These are phyloP conservation scores for Tranzscheliella williamsii DNA, from an alignment of 1,284 basidiomycete genomes.

Conservation along the genomic window DNA sequence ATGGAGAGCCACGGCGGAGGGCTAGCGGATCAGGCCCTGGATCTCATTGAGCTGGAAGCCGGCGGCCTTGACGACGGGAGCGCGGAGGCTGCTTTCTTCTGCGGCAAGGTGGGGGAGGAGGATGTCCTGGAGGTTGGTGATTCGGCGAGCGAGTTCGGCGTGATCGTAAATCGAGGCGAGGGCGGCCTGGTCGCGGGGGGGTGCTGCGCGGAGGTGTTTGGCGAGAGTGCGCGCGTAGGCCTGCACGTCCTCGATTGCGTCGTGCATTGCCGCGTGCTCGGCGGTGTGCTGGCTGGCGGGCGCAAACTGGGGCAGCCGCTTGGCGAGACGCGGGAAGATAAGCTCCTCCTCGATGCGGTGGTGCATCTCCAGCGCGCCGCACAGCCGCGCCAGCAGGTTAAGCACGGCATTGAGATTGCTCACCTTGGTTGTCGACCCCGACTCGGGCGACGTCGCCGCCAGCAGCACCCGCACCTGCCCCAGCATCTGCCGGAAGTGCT, in stretches of 20 bases:
- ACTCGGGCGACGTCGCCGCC: conserved; percentile 1
- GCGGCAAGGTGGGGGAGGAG: conserved; percentile 44
- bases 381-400: conserved; percentile 9
- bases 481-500: conserved; percentile 29
- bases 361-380: conserved; percentile 41
- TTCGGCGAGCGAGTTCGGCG: conserved; percentile 9
- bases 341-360: conserved; percentile 52
- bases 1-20: too few relatives aligned
- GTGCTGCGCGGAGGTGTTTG: background rate
- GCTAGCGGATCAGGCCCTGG: conserved; percentile 20
- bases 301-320: conserved; percentile 45
- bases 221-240: conserved; percentile 9
- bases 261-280: conserved; percentile 44
- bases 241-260: conserved; percentile 17
- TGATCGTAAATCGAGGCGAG: conserved; percentile 20
- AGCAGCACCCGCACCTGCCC: conserved; percentile 25
- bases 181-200: conserved; percentile 5
- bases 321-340: conserved; percentile 51
- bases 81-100: conserved; percentile 40
- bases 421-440: conserved; percentile 6
- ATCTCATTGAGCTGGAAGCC: conserved; percentile 35
- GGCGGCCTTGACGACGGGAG: conserved; percentile 28
- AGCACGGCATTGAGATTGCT: conserved; percentile 17
- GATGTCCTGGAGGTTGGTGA: conserved; percentile 13
- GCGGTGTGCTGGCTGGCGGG: conserved; percentile 24